These are phyloP conservation scores for Neltuma alba DNA, from an alignment of 306 rosid genomes.

Conservation along the genomic window DNA sequence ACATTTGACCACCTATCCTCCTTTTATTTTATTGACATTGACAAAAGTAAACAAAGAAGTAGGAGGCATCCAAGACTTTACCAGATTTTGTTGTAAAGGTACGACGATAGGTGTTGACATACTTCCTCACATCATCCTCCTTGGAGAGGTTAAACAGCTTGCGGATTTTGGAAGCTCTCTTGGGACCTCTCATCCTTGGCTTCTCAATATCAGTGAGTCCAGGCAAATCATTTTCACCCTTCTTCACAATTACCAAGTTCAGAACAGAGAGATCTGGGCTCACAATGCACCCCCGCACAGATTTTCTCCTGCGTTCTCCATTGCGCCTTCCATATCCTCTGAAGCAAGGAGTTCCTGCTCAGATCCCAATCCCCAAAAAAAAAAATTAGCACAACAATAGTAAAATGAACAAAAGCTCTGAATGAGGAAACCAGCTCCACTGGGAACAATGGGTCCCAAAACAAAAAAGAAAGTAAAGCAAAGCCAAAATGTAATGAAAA, in stretches of 20 bases:
- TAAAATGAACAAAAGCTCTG: neutral
- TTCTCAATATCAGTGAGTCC: conserved; percentile 38
- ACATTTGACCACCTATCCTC: neutral
- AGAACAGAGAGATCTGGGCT: conserved; percentile 44
- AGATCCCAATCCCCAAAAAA: neutral
- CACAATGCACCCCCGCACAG: conserved; percentile 47
- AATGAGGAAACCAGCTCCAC: neutral
- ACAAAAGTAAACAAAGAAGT: neutral
- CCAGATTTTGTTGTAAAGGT: conserved; percentile 40
- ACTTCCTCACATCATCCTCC: conserved; percentile 44
- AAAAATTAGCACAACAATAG: neutral
- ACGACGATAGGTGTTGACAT: conserved; percentile 42
- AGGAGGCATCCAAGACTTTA: neutral
- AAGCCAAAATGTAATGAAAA: neutral
- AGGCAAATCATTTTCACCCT: conserved; percentile 41
- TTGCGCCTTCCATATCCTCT: conserved; percentile 46
- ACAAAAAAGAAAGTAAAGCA: neutral
- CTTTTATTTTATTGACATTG: neutral
- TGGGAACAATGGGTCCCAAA: neutral
- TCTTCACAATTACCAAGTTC: conserved; percentile 42
- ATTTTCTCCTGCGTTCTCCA: conserved; percentile 42
- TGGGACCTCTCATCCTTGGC: conserved; percentile 44
- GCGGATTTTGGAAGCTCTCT: conserved; percentile 41
- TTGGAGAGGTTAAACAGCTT: conserved; percentile 42
- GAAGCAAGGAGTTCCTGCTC: conserved; percentile 39